Percentiles rank a stretch among this genome's conserved stretches.
Evolutionary conservation across 345 rosid genomes (phyloP).

Genomic region (Moringa oleifera): DNA sequence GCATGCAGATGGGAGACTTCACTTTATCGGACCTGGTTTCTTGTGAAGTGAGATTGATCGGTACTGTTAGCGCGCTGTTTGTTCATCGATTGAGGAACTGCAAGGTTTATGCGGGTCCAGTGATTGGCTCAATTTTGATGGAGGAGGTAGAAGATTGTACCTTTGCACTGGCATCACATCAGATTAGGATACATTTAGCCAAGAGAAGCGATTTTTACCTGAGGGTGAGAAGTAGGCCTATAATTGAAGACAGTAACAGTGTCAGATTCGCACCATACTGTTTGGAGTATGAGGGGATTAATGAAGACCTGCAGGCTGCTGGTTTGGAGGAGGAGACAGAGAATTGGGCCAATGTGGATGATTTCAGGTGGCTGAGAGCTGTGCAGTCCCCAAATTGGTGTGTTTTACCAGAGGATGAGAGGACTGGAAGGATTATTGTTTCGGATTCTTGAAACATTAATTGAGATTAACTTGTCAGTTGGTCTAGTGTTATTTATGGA

Average conservation of each 20-base stretch:
- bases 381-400: constrained; percentile 83
- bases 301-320: constrained; percentile 51
- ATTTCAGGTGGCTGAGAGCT: constrained; percentile 87
- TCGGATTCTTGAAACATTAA: constrained; percentile 5
- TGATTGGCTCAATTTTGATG: constrained; percentile 71
- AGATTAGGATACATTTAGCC: constrained; percentile 72
- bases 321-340: constrained; percentile 57
- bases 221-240: constrained; percentile 83
- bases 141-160: constrained; percentile 66
- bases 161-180: constrained; percentile 75
- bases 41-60: constrained; percentile 55
- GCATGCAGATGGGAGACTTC: constrained; percentile 61
- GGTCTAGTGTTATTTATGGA: neutral
- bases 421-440: constrained; percentile 35
- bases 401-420: constrained; percentile 50
- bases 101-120: constrained; percentile 59
- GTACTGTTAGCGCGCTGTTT: constrained; percentile 51
- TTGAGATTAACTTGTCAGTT: neutral
- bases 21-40: constrained; percentile 61
- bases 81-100: constrained; percentile 52
- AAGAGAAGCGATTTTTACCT: constrained; percentile 61
- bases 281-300: constrained; percentile 68
- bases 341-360: constrained; percentile 78
- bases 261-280: constrained; percentile 75
- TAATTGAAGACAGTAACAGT: constrained; percentile 65